Evolutionary conservation across 441 rosid species (phyloP).

Genomic region (Arabidopsis lyrata): DNA sequence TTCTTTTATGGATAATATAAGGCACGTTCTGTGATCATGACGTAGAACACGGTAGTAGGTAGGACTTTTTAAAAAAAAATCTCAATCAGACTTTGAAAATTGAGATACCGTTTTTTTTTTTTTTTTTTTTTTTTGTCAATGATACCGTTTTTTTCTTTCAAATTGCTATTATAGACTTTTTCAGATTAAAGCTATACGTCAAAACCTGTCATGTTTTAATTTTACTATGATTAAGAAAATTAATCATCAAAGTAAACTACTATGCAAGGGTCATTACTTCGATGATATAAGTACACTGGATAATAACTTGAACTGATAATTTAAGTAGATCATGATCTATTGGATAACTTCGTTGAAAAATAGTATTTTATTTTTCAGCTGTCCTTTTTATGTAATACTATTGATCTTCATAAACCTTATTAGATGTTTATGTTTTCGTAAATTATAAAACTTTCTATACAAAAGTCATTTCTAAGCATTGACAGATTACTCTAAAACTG

Average conservation of each 20-base stretch:
- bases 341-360: neutral
- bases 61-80: conserved; percentile 10
- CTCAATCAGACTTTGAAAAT: neutral
- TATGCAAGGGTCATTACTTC: neutral
- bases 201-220: neutral
- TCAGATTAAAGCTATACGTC: neutral
- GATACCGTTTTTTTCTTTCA: neutral
- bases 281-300: neutral
- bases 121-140: no score
- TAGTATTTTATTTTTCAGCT: neutral
- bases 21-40: conserved; percentile 22
- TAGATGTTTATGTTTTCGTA: neutral
- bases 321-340: neutral
- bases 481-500: neutral
- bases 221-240: neutral
- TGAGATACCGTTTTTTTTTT: no score
- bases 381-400: neutral
- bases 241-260: neutral
- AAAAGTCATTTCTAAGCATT: neutral
- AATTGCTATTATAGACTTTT: neutral
- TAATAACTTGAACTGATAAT: neutral
- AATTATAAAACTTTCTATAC: neutral
- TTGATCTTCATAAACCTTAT: neutral
- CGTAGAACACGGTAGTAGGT: conserved; percentile 39
- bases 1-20: neutral